Evolutionary conservation across 768 basidiomycete species (phyloP).

Genomic region (Gyrodon lividus): DNA sequence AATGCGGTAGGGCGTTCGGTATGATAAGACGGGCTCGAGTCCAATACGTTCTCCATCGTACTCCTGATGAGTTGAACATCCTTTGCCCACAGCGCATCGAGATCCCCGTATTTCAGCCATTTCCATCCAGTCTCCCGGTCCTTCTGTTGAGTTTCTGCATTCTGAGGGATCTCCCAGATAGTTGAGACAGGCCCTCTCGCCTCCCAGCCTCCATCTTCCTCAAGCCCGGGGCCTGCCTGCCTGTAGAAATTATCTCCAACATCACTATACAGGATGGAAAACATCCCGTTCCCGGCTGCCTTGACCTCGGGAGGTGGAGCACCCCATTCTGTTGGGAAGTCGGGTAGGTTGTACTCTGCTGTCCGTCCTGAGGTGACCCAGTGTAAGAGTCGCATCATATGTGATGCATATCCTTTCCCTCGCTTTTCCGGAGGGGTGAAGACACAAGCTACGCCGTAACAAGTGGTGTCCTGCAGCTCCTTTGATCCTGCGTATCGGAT

Average conservation of each 20-base stretch:
- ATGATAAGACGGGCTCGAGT: constrained; percentile 6
- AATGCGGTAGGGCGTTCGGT: constrained; percentile 17
- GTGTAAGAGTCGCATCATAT: constrained; percentile 67
- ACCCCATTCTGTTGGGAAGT: constrained; percentile 44
- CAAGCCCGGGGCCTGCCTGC: constrained; percentile 35
- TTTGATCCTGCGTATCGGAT: constrained; percentile 25
- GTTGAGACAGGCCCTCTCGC: constrained; percentile 37
- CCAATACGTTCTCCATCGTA: constrained; percentile 21
- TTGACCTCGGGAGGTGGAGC: constrained; percentile 37
- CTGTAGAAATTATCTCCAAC: constrained; percentile 48
- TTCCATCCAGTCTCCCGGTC: constrained; percentile 8
- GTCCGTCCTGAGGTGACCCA: constrained; percentile 44
- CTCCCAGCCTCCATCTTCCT: constrained; percentile 43
- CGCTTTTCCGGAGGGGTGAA: constrained; percentile 52
- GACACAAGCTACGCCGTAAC: constrained; percentile 57
- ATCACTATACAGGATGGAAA: constrained; percentile 56
- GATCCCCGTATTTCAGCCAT: constrained; percentile 37
- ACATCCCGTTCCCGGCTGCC: constrained; percentile 38
- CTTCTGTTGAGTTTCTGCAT: constrained; percentile 1
- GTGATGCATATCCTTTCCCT: constrained; percentile 54
- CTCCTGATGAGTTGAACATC: constrained; percentile 40
- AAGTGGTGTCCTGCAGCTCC: constrained; percentile 33
- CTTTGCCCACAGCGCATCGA: constrained; percentile 37
- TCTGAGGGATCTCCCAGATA: constrained; percentile 35
- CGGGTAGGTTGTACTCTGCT: constrained; percentile 28